Evolutionary conservation across 768 basidiomycete genomes (phyloP).

Genomic region (Tephrocybe rancida): DNA sequence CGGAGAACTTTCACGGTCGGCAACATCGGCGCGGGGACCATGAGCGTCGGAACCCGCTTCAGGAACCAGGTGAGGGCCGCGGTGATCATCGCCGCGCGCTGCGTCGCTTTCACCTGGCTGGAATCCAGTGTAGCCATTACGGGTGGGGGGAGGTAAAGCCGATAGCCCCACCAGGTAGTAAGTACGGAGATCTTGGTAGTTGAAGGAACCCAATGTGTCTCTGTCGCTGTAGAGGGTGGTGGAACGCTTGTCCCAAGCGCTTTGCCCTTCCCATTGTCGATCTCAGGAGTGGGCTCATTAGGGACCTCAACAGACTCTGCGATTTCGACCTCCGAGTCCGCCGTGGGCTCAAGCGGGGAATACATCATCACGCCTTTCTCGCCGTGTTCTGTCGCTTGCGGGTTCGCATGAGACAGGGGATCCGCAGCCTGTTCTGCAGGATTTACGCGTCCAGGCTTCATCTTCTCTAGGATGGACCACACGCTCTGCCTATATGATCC

Average conservation of each 20-base stretch:
- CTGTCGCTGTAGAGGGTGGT: slow-evolving; percentile 21
- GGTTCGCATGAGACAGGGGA: background rate
- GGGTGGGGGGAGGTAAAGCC: slow-evolving; percentile 77
- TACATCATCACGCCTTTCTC: slow-evolving; percentile 77
- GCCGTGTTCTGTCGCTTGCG: slow-evolving; percentile 32
- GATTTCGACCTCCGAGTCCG: slow-evolving; percentile 66
- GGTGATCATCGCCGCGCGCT: slow-evolving; percentile 75
- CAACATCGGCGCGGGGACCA: slow-evolving; percentile 64
- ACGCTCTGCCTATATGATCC: slow-evolving; percentile 43
- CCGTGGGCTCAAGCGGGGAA: slow-evolving; percentile 64
- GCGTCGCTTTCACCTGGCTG: slow-evolving; percentile 65
- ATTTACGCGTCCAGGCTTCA: slow-evolving; percentile 23
- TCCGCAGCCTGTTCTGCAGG: slow-evolving; percentile 18
- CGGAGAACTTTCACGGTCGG: slow-evolving; percentile 62
- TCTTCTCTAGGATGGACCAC: slow-evolving; percentile 60
- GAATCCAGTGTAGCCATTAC: slow-evolving; percentile 67
- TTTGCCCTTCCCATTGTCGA: slow-evolving; percentile 12
- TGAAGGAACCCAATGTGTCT: slow-evolving; percentile 70
- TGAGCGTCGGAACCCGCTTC: slow-evolving; percentile 57
- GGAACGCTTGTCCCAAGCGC: slow-evolving; percentile 3
- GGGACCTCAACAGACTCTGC: slow-evolving; percentile 54
- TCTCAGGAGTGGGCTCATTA: slow-evolving; percentile 28
- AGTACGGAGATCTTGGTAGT: slow-evolving; percentile 72
- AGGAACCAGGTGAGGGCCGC: slow-evolving; percentile 75
- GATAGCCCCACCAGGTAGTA: slow-evolving; percentile 81